A percentile compares a stretch with the other conserved stretches of the same genome.
These are phyloP conservation scores for Ceratocystis destructans DNA, from an alignment of 2,329 filamentous ascomycete genomes.

Conservation along the genomic window DNA sequence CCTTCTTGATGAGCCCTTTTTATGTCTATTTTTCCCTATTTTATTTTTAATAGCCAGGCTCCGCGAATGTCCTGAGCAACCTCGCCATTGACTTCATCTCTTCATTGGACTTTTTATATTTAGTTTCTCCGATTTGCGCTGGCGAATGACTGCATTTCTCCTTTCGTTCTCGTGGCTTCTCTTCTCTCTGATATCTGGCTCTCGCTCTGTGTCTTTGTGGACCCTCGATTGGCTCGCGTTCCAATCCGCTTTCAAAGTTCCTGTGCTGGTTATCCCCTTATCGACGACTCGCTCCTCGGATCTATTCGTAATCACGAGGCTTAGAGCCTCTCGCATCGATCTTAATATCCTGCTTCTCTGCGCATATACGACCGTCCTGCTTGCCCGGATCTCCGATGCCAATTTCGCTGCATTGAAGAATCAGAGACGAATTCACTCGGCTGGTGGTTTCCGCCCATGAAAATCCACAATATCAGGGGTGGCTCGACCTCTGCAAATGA, in stretches of 20 bases:
- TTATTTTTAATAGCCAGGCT: too few species aligned
- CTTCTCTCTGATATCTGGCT: not conserved
- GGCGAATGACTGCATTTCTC: not conserved
- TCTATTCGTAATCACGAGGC: not conserved
- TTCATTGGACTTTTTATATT: constrained; percentile 18
- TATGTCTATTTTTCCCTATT: not conserved
- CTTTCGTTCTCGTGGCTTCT: not conserved
- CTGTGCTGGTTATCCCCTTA: not conserved
- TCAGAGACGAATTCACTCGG: not conserved
- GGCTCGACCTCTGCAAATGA: not conserved
- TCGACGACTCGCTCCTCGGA: not conserved
- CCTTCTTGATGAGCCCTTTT: not conserved
- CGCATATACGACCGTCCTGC: not conserved
- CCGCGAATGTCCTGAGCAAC: not conserved
- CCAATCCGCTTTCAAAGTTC: too few species aligned
- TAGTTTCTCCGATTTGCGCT: not conserved
- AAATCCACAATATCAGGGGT: constrained; percentile 1
- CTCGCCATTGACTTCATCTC: constrained; percentile 4
- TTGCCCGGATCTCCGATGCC: not conserved
- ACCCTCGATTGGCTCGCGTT: too few species aligned
- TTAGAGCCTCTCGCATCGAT: too few species aligned
- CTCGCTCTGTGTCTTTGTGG: not conserved
- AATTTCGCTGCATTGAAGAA: not conserved
- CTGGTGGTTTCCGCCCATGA: not conserved
- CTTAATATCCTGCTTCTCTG: not conserved